A percentile compares a stretch with the other conserved stretches of the same genome.
Evolutionary conservation across 1,284 basidiomycete genomes (phyloP).

Genomic region (Bondarzewia mesenterica): DNA sequence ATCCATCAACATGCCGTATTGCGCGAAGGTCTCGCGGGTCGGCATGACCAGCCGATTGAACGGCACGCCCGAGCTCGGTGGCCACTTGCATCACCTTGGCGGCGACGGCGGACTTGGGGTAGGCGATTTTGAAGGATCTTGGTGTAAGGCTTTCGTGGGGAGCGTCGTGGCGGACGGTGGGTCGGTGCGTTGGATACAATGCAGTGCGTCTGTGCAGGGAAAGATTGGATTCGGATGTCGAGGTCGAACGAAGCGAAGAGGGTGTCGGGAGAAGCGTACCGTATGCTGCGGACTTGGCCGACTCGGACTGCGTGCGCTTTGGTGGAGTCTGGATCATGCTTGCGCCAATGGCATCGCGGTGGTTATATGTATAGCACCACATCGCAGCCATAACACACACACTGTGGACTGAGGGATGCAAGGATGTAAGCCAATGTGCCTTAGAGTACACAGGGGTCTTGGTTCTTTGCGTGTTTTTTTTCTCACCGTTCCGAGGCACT

Average conservation of each 20-base stretch:
- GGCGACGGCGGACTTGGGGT: slow-evolving; percentile 66
- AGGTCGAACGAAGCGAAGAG: neutral
- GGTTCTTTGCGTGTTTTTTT: no score
- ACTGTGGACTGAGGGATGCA: no score
- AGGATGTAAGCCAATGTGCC: no score
- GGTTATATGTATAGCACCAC: no score
- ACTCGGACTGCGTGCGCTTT: slow-evolving; percentile 38
- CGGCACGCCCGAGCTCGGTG: slow-evolving; percentile 68
- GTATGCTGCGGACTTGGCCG: slow-evolving; percentile 46
- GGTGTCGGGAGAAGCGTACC: slow-evolving; percentile 31
- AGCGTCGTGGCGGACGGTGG: slow-evolving; percentile 37
- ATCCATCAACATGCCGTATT: slow-evolving; percentile 66
- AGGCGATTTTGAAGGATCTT: slow-evolving; percentile 72
- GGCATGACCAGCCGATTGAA: slow-evolving; percentile 84
- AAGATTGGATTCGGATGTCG: neutral
- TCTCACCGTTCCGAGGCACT: no score
- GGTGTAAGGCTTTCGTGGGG: slow-evolving; percentile 64
- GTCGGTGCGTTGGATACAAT: slow-evolving; percentile 75
- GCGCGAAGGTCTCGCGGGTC: slow-evolving; percentile 69
- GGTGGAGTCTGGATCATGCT: slow-evolving; percentile 17
- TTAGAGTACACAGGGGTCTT: no score
- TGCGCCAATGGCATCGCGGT: slow-evolving; percentile 42
- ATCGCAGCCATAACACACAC: no score
- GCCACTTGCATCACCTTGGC: slow-evolving; percentile 70
- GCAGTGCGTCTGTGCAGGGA: slow-evolving; percentile 48